A percentile compares a stretch with the other conserved stretches of the same genome.
Conservation (phyloP, 2,329 filamentous ascomycete species). For the Hymenotorrendiella dingleyae region DNA sequence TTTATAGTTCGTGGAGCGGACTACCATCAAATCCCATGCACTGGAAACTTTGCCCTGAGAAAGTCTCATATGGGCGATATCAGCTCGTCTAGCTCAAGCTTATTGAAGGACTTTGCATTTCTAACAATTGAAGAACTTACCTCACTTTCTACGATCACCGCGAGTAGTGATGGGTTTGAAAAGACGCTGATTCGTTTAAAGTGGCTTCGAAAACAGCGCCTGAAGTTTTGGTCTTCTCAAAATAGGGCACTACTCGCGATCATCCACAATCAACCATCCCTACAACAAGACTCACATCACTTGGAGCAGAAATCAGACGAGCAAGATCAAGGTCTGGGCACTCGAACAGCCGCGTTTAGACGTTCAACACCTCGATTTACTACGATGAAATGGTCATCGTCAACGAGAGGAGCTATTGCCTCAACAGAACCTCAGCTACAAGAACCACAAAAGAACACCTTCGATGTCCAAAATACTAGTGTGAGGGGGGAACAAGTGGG, state of each 20-base stretch:
- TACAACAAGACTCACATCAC: too few species aligned
- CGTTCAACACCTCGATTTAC: too few species aligned
- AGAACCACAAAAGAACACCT: too few species aligned
- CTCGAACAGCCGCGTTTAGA: too few species aligned
- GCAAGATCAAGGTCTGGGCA: too few species aligned
- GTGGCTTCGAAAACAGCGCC: conserved; percentile 3
- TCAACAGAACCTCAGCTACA: too few species aligned
- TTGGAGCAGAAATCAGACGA: too few species aligned
- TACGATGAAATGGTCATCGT: too few species aligned
- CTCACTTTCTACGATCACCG: conserved; percentile 1
- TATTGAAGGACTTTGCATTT: conserved; percentile 7
- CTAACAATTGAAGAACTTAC: conserved; percentile 1
- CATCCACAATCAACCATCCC: conserved; percentile 4
- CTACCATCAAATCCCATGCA: conserved; percentile 3
- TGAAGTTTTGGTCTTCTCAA: conserved; percentile 4
- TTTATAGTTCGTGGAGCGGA: conserved; percentile 2
- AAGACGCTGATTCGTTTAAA: conserved; percentile 6
- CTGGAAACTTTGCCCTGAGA: conserved; percentile 1
- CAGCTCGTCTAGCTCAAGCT: conserved; percentile 1
- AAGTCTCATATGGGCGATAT: conserved; percentile 1
- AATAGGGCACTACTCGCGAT: conserved; percentile 1
- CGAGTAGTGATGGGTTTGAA: neutral
- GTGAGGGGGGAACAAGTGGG: too few species aligned
- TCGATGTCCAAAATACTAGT: too few species aligned
- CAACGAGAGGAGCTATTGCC: too few species aligned